These are phyloP conservation scores for Beauveria sp. DNA, from an alignment of 2,329 filamentous ascomycete genomes.

Conservation along the genomic window DNA sequence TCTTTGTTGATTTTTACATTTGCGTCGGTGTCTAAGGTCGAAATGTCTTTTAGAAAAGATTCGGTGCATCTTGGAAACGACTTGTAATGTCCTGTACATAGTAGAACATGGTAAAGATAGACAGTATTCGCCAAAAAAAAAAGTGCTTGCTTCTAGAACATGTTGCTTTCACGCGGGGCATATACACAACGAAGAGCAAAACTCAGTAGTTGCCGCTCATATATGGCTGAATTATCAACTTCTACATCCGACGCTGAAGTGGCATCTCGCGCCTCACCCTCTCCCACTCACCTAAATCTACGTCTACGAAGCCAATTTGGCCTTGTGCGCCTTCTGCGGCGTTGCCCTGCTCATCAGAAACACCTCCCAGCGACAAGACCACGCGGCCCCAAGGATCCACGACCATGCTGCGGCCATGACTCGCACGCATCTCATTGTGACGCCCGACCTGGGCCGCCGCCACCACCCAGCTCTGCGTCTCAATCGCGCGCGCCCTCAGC, in stretches of 20 bases:
- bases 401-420: constrained; percentile 81
- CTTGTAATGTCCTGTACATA: constrained; percentile 5
- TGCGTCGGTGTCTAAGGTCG: constrained; percentile 1
- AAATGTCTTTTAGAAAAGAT: not conserved
- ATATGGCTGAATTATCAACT: constrained; percentile 22
- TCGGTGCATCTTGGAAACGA: not conserved
- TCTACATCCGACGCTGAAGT: constrained; percentile 41
- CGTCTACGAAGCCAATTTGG: constrained; percentile 47
- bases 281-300: constrained; percentile 41
- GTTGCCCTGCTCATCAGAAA: constrained; percentile 33
- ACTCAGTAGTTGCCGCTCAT: not conserved
- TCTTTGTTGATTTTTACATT: constrained; percentile 11
- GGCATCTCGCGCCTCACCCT: constrained; percentile 46
- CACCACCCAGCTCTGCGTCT: constrained; percentile 80
- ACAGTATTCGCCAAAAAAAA: not conserved
- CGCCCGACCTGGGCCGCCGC: constrained; percentile 73
- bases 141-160: too few species aligned
- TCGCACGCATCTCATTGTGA: constrained; percentile 67
- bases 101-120: not conserved
- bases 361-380: constrained; percentile 54
- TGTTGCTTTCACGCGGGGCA: not conserved
- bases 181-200: not conserved
- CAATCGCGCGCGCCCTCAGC: constrained; percentile 73
- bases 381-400: constrained; percentile 82
- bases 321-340: constrained; percentile 33